Base-by-base conservation (phyloP, 176 grass and related monocot genomes). In the Paspalum notatum region DNA sequence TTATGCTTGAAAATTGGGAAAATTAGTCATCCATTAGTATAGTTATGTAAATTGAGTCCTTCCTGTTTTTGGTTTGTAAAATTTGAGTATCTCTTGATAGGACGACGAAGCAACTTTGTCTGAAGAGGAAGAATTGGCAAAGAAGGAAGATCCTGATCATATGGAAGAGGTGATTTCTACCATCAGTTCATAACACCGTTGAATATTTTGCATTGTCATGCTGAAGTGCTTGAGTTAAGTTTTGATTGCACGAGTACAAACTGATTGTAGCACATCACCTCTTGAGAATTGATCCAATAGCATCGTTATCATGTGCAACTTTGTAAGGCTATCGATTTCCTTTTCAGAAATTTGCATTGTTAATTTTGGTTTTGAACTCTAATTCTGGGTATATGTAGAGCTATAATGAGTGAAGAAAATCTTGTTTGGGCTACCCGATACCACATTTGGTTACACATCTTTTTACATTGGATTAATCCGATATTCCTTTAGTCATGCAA, bases 101-200 rank as follows among this genome's bases (percentile, higher is more conserved):
- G 96, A 99, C 79, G 96, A 99, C 22, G 96, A 99, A 85, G 80
- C 90, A 63, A 99, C 96, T 84, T 83, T 99, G 66, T 89, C 89
- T 66, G 92, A 99, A 91, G 96, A 95, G 84, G 96, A 99, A 88
- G 87, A 93, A 59, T 88, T 99, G 84, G 88, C 92, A 80, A 95
- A 91, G 85, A 91, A 91, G 77, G 96, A 99, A 74, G 66, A 72
- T n/a, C 38, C 20, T 27, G 72, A 91, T 82, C 82, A 89, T 88
- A 72, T 75, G 12, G 68, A 91, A 47, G 96, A 99, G 92, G 96
- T 95, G 73, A 75, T 55, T 66, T 59, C 13, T 72, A 5, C 63
- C 65, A 63, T 71, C 41, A 48, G 56, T 81, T 14, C 45, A 14
- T 80, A 81, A 49, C 74, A 80, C 63, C 40, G 48, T 72, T 37